Evolutionary conservation across 768 basidiomycete genomes (phyloP).

Genomic region (Amanita inopinata): DNA sequence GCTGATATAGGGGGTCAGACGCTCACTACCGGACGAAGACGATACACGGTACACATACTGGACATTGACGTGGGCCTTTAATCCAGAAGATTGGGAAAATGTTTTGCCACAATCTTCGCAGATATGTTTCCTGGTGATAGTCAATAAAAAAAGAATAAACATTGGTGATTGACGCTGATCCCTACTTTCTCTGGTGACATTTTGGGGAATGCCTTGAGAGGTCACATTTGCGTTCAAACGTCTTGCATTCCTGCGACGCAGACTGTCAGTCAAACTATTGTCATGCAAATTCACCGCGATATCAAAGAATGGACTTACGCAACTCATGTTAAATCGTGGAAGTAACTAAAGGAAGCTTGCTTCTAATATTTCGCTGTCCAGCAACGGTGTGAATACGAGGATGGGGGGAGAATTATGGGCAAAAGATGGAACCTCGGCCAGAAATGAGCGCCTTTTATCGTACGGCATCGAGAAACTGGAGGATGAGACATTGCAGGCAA

Average conservation of each 20-base stretch:
- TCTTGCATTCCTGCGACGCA: constrained; percentile 22
- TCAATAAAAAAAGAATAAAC: not conserved
- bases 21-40: not conserved
- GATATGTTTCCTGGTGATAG: constrained; percentile 32
- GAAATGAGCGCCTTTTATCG: constrained; percentile 1
- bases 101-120: constrained; percentile 44
- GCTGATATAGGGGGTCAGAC: constrained; percentile 21
- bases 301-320: not conserved
- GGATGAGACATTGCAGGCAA: not conserved
- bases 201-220: constrained; percentile 51
- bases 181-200: constrained; percentile 36
- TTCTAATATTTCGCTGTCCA: constrained; percentile 26
- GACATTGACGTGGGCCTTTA: constrained; percentile 54
- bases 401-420: constrained; percentile 8
- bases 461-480: not conserved
- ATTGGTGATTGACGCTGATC: no score
- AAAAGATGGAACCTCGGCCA: constrained; percentile 1
- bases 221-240: constrained; percentile 50
- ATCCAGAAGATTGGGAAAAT: constrained; percentile 50
- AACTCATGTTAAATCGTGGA: not conserved
- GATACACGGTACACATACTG: constrained; percentile 39
- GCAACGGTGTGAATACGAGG: constrained; percentile 31
- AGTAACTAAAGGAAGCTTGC: no score
- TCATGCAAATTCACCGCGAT: not conserved
- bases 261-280: not conserved